Evolutionary conservation across 495 filamentous ascomycete species (phyloP).

Genomic region (Lophiotrema nucula): DNA sequence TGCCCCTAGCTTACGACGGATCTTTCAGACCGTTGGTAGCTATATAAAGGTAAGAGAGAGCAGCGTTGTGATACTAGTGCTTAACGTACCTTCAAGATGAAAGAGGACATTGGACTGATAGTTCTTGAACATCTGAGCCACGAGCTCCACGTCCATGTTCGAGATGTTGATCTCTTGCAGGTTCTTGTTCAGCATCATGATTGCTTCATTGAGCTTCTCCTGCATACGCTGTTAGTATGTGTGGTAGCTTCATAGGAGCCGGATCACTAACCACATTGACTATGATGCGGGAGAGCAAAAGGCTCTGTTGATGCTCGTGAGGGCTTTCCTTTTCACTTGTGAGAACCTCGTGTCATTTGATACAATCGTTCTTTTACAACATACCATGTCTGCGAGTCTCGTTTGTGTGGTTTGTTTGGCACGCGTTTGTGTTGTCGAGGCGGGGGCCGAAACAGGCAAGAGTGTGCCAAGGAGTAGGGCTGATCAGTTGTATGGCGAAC

Average conservation of each 20-base stretch:
- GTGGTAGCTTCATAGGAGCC: not conserved
- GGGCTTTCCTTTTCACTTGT: constrained; percentile 73
- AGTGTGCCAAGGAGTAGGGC: constrained; percentile 18
- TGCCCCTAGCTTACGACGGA: constrained; percentile 56
- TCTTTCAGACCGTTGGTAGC: constrained; percentile 85
- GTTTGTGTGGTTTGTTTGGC: not conserved
- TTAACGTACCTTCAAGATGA: constrained; percentile 81
- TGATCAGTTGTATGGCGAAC: not conserved
- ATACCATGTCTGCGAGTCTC: constrained; percentile 5
- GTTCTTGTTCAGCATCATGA: constrained; percentile 86
- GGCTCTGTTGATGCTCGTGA: constrained; percentile 94
- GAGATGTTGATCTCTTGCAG: constrained; percentile 96
- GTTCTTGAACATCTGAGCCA: constrained; percentile 99
- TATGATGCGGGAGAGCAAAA: constrained; percentile 91
- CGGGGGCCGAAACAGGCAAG: constrained; percentile 1
- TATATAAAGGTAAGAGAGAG: constrained; percentile 37
- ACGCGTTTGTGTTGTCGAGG: constrained; percentile 15
- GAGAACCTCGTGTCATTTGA: constrained; percentile 3
- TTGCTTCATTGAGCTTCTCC: constrained; percentile 97
- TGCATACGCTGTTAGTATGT: too few relatives aligned
- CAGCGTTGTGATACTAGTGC: not conserved
- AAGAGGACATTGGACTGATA: constrained; percentile 98
- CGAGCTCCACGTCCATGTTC: constrained; percentile 97
- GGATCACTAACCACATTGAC: constrained; percentile 78
- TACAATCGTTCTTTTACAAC: not conserved